Evolutionary conservation across 2,329 filamentous ascomycete genomes (phyloP).

Genomic region (Sclerotinia nivalis): DNA sequence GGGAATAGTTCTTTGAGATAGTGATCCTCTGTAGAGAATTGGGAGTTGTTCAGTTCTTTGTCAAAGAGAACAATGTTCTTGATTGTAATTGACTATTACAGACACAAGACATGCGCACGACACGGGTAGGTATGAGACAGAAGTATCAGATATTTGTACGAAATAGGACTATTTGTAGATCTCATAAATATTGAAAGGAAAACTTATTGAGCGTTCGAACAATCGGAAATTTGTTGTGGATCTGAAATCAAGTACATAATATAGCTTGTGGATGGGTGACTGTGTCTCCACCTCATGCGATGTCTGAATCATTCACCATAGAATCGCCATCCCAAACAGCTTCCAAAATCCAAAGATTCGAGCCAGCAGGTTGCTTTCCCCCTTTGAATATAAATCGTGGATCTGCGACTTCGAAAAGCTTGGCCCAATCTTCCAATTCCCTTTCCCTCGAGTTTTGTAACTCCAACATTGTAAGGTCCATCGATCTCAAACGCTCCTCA

Average conservation of each 20-base stretch:
- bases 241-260: background rate
- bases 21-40: background rate
- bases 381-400: conserved; percentile 26
- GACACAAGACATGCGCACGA: too few relatives aligned
- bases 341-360: conserved; percentile 17
- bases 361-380: background rate
- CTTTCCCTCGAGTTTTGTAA: conserved; percentile 41
- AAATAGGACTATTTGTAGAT: too few relatives aligned
- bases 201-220: too few relatives aligned
- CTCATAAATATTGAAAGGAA: too few relatives aligned
- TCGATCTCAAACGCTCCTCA: conserved; percentile 22
- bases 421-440: conserved; percentile 41
- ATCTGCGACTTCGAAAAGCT: conserved; percentile 38
- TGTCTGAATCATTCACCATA: background rate
- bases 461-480: conserved; percentile 43
- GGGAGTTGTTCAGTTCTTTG: background rate
- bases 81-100: background rate
- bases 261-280: background rate
- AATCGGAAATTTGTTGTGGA: too few relatives aligned
- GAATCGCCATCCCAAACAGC: conserved; percentile 5
- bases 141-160: too few relatives aligned
- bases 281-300: too few relatives aligned
- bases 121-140: too few relatives aligned
- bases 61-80: background rate
- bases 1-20: background rate